phyloP scores from a whole-genome alignment of 805 yeast species.

The Candida germanica region DNA sequence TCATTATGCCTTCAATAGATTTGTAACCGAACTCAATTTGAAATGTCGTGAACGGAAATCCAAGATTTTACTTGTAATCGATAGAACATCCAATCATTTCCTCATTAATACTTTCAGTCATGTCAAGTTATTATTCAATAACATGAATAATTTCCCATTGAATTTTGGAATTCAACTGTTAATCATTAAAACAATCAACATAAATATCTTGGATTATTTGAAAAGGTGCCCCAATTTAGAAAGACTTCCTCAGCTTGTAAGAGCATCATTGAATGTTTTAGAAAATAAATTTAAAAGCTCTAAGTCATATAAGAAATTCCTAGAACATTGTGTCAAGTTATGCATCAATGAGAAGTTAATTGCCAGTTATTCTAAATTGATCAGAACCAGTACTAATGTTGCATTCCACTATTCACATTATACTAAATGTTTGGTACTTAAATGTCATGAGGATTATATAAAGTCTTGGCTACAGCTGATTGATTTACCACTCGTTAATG shows the following conservation, averaged over 20 bases:
- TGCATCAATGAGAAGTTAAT: constrained; percentile 5
- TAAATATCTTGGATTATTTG: constrained; percentile 1
- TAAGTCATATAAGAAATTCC: constrained; percentile 3
- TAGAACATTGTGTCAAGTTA: constrained; percentile 6
- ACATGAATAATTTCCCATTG: constrained; percentile 8
- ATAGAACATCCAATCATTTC: constrained; percentile 14
- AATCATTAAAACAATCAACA: constrained; percentile 1
- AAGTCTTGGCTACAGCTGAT: constrained; percentile 2
- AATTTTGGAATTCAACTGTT: constrained; percentile 8
- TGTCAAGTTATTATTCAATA: constrained; percentile 7
- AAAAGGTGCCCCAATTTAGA: neutral
- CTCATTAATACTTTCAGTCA: neutral
- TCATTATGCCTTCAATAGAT: constrained; percentile 14
- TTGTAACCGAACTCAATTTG: constrained; percentile 16
- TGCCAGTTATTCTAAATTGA: constrained; percentile 4
- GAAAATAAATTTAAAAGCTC: constrained; percentile 3
- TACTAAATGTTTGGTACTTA: constrained; percentile 1
- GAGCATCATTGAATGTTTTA: constrained; percentile 1
- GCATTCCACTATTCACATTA: neutral
- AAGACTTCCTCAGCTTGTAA: constrained; percentile 4
- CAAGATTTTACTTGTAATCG: constrained; percentile 16
- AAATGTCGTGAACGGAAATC: constrained; percentile 11
- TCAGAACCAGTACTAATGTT: constrained; percentile 3
- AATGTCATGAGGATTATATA: constrained; percentile 3
- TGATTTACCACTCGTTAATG: neutral